Conservation (phyloP, 2,329 filamentous ascomycete genomes). For the Pseudocercospora fuligena region DNA sequence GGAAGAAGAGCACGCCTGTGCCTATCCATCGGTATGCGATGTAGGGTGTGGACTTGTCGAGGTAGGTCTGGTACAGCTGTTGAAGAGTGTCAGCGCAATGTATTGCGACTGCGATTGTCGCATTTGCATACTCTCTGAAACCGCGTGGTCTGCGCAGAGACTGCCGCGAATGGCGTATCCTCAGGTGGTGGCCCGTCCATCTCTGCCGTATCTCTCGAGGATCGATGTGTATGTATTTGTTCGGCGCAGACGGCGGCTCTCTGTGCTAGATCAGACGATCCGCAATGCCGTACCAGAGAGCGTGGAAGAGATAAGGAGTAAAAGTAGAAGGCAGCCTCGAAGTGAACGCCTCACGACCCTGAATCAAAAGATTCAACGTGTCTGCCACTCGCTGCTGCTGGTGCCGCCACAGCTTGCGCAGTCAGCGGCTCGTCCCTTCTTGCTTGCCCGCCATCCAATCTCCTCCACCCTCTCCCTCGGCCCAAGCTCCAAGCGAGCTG, state of each 20-base stretch:
- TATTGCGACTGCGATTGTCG: not conserved
- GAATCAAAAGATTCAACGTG: constrained; percentile 3
- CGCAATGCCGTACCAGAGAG: not conserved
- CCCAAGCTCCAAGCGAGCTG: not conserved
- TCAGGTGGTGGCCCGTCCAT: constrained; percentile 84
- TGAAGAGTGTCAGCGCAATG: constrained; percentile 5
- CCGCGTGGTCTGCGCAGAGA: constrained; percentile 81
- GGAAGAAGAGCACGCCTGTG: constrained; percentile 73
- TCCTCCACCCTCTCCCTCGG: not conserved
- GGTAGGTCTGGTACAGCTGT: constrained; percentile 90
- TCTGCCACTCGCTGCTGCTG: not conserved
- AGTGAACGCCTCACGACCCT: constrained; percentile 1
- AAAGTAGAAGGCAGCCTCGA: not conserved
- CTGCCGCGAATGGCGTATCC: constrained; percentile 92
- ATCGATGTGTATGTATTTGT: not conserved
- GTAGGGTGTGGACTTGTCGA: constrained; percentile 92
- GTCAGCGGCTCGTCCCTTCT: too few species aligned
- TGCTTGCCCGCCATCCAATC: not conserved
- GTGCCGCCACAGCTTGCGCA: too few species aligned
- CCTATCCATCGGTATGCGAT: constrained; percentile 87
- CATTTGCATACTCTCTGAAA: constrained; percentile 66
- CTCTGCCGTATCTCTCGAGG: not conserved
- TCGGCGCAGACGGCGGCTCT: not conserved
- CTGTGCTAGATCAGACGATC: not conserved
- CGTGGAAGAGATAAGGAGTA: not conserved